Conservation (phyloP, 305 asterid species). For the Fraxinus dipetala region DNA sequence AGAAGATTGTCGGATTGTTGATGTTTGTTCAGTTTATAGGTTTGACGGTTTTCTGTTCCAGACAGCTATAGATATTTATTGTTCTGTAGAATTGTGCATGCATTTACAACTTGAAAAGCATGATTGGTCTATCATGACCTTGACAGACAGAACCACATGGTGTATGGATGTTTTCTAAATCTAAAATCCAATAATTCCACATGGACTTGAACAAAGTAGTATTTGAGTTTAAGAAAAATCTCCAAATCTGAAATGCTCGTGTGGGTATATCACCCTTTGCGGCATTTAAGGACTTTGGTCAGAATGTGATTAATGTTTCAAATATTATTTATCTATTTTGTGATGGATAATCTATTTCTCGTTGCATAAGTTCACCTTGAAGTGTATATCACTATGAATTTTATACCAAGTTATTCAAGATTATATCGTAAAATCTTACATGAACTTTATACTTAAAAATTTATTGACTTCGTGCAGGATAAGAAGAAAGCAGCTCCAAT, state of each 20-base stretch:
- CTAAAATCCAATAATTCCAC: neutral
- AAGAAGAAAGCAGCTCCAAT: constrained; percentile 70
- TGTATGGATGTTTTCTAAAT: neutral
- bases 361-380: neutral
- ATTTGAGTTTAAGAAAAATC: neutral
- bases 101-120: neutral
- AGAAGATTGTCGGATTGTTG: neutral
- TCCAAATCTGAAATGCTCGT: neutral
- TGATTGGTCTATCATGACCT: neutral
- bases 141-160: neutral
- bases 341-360: neutral
- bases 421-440: constrained; percentile 5
- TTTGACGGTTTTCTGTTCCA: neutral
- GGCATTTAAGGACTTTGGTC: neutral
- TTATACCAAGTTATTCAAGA: neutral
- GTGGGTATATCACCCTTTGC: neutral
- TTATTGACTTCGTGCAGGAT: constrained; percentile 43
- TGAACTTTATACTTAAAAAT: neutral
- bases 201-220: neutral
- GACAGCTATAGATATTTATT: neutral
- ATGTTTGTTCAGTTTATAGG: neutral
- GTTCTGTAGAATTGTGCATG: neutral
- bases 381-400: neutral
- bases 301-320: neutral
- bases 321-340: neutral